Percentiles rank a stretch among this genome's conserved stretches.
phyloP scores from a whole-genome alignment of 148 eudicot genomes.

The Polygonum maritimum region DNA sequence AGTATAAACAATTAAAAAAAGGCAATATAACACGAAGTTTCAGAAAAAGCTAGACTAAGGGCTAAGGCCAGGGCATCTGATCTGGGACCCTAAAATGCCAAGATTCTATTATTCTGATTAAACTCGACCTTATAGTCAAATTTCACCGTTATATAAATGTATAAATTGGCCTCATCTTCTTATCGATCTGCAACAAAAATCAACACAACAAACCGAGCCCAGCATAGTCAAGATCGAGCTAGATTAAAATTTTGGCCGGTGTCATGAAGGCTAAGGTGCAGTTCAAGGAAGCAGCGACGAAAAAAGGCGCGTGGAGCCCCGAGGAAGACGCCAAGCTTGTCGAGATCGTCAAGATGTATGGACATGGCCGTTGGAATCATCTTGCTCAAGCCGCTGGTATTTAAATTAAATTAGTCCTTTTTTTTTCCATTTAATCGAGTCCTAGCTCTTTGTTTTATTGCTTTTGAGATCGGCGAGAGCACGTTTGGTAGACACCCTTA shows the following conservation, averaged over 20 bases:
- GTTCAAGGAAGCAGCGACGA: not conserved
- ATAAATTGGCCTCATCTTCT: no score
- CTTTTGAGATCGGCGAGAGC: no score
- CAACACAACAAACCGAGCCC: not conserved
- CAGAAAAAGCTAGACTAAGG: no score
- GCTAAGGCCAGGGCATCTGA: not conserved
- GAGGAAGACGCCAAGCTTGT: slow-evolving; percentile 3
- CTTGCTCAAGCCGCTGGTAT: slow-evolving; percentile 7
- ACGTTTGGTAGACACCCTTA: no score
- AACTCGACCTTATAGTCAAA: not conserved
- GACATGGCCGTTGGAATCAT: not conserved
- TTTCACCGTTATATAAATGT: no score
- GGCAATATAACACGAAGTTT: not conserved
- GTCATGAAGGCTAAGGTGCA: not conserved
- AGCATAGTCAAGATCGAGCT: not conserved
- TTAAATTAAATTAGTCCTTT: not conserved
- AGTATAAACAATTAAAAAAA: no score
- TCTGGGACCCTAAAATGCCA: not conserved
- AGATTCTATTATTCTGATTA: not conserved
- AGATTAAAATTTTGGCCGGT: not conserved
- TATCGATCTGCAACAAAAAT: not conserved
- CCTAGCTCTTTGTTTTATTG: not conserved
- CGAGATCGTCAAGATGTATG: not conserved
- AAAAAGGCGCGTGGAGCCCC: not conserved
- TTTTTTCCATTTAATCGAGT: not conserved